These are phyloP conservation scores for Jackrogersella minutella DNA, from an alignment of 495 filamentous ascomycete species.

Conservation along the genomic window DNA sequence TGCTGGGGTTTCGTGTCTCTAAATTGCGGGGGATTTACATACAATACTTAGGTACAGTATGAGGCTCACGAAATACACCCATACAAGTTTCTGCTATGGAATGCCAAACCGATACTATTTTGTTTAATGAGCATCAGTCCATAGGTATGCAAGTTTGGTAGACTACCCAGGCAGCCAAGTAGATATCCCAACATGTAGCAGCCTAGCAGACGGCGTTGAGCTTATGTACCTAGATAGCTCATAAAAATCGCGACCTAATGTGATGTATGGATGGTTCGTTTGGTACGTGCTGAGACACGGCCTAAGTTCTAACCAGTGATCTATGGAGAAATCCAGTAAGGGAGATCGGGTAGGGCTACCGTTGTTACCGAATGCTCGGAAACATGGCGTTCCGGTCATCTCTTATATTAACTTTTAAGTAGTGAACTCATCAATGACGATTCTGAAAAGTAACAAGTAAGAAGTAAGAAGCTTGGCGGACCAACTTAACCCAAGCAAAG, in stretches of 20 bases:
- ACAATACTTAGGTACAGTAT: background rate
- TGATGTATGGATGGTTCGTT: too few relatives aligned
- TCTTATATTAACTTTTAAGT: constrained; percentile 4
- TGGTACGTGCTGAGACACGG: background rate
- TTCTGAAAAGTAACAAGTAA: too few relatives aligned
- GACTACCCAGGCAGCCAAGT: too few relatives aligned
- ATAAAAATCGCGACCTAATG: too few relatives aligned
- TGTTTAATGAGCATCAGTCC: constrained; percentile 2
- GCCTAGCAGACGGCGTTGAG: background rate
- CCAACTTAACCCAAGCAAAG: too few relatives aligned
- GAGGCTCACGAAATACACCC: background rate
- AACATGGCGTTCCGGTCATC: constrained; percentile 33
- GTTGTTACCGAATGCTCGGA: constrained; percentile 34
- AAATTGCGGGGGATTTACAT: constrained; percentile 18
- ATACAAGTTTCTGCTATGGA: background rate
- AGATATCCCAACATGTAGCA: too few relatives aligned
- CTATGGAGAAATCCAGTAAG: constrained; percentile 12
- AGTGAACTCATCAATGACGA: constrained; percentile 3
- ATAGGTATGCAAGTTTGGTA: too few relatives aligned
- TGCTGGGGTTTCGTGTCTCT: constrained; percentile 4
- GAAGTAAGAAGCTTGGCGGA: constrained; percentile 6
- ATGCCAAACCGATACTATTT: constrained; percentile 15
- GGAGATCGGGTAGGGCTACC: constrained; percentile 35
- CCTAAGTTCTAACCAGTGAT: constrained; percentile 6
- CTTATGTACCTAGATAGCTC: too few relatives aligned